Percentiles rank a stretch among this genome's conserved stretches.
phyloP scores from a whole-genome alignment of 352 stramenopile genomes.

The Phytopythium delawarense region DNA sequence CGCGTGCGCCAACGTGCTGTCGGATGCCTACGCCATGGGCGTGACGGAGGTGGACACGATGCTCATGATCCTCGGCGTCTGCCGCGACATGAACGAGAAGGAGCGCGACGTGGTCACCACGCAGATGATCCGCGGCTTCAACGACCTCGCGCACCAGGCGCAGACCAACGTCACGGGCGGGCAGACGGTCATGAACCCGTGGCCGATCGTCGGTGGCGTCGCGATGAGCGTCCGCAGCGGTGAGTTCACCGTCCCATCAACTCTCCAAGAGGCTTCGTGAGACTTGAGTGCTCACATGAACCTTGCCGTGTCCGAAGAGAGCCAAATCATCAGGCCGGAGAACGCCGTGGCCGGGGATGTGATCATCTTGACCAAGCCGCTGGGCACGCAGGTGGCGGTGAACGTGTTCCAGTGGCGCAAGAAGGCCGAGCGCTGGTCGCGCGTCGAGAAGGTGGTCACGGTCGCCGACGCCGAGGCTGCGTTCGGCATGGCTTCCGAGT shows the following conservation, averaged over 20 bases:
- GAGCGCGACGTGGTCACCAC: conserved; percentile 91
- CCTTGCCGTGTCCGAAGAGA: conserved; percentile 24
- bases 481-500: conserved; percentile 91
- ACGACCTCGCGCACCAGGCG: conserved; percentile 82
- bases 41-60: conserved; percentile 94
- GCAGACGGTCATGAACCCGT: conserved; percentile 96
- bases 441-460: conserved; percentile 67
- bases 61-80: conserved; percentile 93
- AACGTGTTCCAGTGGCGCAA: conserved; percentile 93
- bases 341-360: conserved; percentile 88
- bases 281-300: neutral
- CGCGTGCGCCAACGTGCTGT: conserved; percentile 93
- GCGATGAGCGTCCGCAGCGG: conserved; percentile 85
- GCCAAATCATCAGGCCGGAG: conserved; percentile 87
- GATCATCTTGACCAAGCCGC: conserved; percentile 92
- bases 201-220: conserved; percentile 93
- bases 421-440: conserved; percentile 70
- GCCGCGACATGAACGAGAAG: conserved; percentile 88
- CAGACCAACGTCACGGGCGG: conserved; percentile 91
- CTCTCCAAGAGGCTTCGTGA: neutral
- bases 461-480: conserved; percentile 74
- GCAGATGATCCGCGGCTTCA: conserved; percentile 94
- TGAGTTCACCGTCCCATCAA: conserved; percentile 15
- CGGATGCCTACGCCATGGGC: conserved; percentile 93
- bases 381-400: conserved; percentile 93